Base-by-base conservation (phyloP, 805 yeast genomes). In the Suhomyces pyralidae region DNA sequence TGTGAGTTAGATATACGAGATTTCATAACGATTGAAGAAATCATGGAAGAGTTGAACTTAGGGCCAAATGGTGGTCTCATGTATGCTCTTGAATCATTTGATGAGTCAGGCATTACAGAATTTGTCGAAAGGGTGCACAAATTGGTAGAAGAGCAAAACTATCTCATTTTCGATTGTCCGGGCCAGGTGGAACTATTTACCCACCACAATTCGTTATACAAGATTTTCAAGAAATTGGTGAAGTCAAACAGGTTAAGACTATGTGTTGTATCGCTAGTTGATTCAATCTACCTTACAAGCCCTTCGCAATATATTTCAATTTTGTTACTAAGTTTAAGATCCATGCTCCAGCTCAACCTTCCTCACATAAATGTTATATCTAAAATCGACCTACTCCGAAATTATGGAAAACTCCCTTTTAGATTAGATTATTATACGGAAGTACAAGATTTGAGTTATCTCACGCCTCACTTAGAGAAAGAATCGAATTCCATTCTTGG, bases 101-200 rank as follows among this genome's bases (percentile, higher is more conserved):
- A 66, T 51, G 67, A 63, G 25, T 57, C 55, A 5, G 69, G 66
- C 4, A 55, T 65, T 48, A 88, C 86, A 25, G 74, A 77, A 45
- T 81, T 90, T 60, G 63, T 86, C 3, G 71, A 73, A 8, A 82
- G 80, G 63, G 73, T 93, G 30, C 75, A 78, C 52, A 73, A 77
- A 30, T 71, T 91, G 10, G 81, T 87, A 5, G 65, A 73, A 36
- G 77, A 80, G 15, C 61, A 63, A 12, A 82, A 85, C 40, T 90
- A 90, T 58, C 67, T 90, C 10, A 74, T 90, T 3, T 88, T 90
- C 70, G 97, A 90, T 67, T 89, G 96, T 63, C 97, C 97, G 1
- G 99, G 99, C 1, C 99, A 94, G 67, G 94, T 91, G 1, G 99
- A 94, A 66, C 78, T 94, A 14, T 94, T 89, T 70, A 94, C 99